These are phyloP conservation scores for Trypanosoma lewisi DNA, from an alignment of 208 protist genomes.

Conservation along the genomic window DNA sequence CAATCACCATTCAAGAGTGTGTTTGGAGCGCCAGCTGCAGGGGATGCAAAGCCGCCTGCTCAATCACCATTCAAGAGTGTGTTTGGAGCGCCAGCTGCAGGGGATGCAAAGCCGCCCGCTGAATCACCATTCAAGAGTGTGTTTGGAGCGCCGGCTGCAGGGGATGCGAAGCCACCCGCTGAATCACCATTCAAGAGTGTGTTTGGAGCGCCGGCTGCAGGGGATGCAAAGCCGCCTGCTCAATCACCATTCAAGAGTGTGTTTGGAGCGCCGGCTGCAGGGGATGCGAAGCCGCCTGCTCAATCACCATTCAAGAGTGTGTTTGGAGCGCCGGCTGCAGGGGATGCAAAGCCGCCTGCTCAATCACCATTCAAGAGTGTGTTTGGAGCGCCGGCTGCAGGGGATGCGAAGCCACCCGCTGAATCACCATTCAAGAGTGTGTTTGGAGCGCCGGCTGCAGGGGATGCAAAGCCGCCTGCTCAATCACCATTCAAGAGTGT, in stretches of 20 bases:
- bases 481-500: no score
- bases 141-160: background rate
- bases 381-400: background rate
- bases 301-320: background rate
- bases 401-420: background rate
- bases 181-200: background rate
- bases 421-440: background rate
- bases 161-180: background rate
- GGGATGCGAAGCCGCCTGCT: background rate
- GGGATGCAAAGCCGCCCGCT: background rate
- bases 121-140: slow-evolving; percentile 2
- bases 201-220: background rate
- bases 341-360: slow-evolving; percentile 6
- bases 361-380: background rate
- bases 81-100: no score
- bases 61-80: no score
- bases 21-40: no score
- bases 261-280: background rate
- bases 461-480: background rate
- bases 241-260: slow-evolving; percentile 9
- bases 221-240: slow-evolving; percentile 7
- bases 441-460: background rate
- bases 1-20: no score
- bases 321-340: background rate
- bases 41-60: no score